phyloP scores from a whole-genome alignment of 2,329 filamentous ascomycete species.

The Didymella segeticola region DNA sequence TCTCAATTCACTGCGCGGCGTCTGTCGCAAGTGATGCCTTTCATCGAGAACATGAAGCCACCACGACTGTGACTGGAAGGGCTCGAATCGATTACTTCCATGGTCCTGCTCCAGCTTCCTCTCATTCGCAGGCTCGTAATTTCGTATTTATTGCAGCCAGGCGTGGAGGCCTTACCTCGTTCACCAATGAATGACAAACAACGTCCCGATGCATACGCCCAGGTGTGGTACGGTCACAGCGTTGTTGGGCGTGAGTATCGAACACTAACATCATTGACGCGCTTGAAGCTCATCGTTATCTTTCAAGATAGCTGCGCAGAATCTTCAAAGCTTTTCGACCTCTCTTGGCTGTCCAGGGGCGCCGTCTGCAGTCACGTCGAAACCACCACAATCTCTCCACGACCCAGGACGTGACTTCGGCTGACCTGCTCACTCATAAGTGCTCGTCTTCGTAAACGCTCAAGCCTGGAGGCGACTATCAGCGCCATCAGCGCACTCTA shows the following conservation, averaged over 20 bases:
- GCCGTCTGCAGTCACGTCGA: no score
- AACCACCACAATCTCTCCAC: no score
- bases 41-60: neutral
- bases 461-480: neutral
- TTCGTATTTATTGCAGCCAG: neutral
- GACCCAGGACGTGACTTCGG: neutral
- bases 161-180: neutral
- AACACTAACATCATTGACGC: neutral
- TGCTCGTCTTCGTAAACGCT: neutral
- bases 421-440: neutral
- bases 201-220: neutral
- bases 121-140: neutral
- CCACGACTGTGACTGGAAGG: no score
- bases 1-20: neutral
- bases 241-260: neutral
- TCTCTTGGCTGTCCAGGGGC: no score
- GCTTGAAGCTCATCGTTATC: neutral
- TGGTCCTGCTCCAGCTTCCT: no score
- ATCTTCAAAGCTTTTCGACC: neutral
- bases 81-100: no score
- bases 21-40: neutral
- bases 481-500: no score
- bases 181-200: neutral
- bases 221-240: neutral
- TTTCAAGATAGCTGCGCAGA: neutral